Percentiles rank a stretch among this genome's conserved stretches.
phyloP scores from a whole-genome alignment of 2,329 filamentous ascomycete species.

The Xylariales sp. region DNA sequence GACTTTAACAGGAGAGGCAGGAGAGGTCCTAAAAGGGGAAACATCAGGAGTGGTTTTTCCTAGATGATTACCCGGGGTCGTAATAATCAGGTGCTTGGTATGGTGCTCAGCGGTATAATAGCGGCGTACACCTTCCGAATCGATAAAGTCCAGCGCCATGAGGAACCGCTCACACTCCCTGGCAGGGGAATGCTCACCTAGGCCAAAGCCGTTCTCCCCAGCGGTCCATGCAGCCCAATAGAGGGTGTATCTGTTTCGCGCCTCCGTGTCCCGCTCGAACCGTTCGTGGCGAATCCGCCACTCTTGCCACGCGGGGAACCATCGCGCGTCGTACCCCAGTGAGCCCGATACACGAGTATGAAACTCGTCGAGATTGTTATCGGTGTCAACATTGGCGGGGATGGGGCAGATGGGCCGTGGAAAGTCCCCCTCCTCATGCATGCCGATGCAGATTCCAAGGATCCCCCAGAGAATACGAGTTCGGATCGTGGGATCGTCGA shows the following conservation, averaged over 20 bases:
- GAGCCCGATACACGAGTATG: neutral
- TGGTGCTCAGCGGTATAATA: too few relatives aligned
- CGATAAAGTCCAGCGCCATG: too few relatives aligned
- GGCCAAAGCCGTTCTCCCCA: neutral
- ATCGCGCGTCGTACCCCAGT: neutral
- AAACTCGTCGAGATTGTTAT: neutral
- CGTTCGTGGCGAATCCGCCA: slow-evolving; percentile 1
- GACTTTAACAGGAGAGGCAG: too few relatives aligned
- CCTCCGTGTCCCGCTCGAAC: neutral
- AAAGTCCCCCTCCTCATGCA: neutral
- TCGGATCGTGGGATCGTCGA: neutral
- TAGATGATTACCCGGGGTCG: too few relatives aligned
- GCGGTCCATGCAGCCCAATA: neutral
- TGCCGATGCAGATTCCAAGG: slow-evolving; percentile 1
- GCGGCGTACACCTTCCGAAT: too few relatives aligned
- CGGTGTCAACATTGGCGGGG: neutral
- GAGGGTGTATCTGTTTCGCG: neutral
- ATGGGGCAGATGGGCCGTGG: neutral
- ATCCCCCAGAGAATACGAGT: neutral
- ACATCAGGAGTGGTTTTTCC: too few relatives aligned
- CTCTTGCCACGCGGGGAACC: slow-evolving; percentile 1
- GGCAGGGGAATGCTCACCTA: too few relatives aligned
- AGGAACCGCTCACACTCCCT: too few relatives aligned
- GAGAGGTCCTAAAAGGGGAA: too few relatives aligned
- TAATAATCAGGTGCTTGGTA: too few relatives aligned